A percentile compares a stretch with the other conserved stretches of the same genome.
phyloP scores from a whole-genome alignment of 176 grass and related monocot species.

The Phragmites australis region DNA sequence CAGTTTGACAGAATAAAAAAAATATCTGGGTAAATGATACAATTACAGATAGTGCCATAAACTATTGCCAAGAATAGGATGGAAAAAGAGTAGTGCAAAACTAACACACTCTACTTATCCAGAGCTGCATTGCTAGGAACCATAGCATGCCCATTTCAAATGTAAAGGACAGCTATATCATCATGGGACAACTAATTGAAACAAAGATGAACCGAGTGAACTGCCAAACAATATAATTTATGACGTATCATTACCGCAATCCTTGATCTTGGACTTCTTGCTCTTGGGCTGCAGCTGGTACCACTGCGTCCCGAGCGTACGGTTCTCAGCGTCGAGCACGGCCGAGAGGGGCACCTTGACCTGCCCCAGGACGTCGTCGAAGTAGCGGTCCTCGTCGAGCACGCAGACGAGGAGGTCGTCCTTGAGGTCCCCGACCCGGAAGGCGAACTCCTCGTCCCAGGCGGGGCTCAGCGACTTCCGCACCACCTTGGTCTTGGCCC shows the following conservation, averaged over 20 bases:
- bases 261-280: constrained; percentile 77
- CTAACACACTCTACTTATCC: neutral
- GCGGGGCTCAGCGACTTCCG: constrained; percentile 53
- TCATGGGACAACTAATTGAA: neutral
- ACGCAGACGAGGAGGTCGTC: constrained; percentile 67
- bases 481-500: constrained; percentile 66
- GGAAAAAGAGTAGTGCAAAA: neutral
- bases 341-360: constrained; percentile 68
- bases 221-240: neutral
- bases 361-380: constrained; percentile 90
- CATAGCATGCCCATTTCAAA: neutral
- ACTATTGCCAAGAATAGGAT: neutral
- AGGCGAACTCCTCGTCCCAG: constrained; percentile 90
- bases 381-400: constrained; percentile 84
- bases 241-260: constrained; percentile 49
- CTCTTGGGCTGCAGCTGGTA: constrained; percentile 79
- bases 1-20: neutral
- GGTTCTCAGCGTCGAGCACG: constrained; percentile 76
- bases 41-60: neutral
- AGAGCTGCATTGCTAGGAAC: neutral
- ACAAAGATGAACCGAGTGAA: neutral
- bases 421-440: constrained; percentile 74
- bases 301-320: constrained; percentile 67
- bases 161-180: neutral
- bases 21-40: neutral